Percentiles rank a stretch among this genome's conserved stretches.
phyloP scores from a whole-genome alignment of 2,329 filamentous ascomycete genomes.

The Dactylellina haptotyla region DNA sequence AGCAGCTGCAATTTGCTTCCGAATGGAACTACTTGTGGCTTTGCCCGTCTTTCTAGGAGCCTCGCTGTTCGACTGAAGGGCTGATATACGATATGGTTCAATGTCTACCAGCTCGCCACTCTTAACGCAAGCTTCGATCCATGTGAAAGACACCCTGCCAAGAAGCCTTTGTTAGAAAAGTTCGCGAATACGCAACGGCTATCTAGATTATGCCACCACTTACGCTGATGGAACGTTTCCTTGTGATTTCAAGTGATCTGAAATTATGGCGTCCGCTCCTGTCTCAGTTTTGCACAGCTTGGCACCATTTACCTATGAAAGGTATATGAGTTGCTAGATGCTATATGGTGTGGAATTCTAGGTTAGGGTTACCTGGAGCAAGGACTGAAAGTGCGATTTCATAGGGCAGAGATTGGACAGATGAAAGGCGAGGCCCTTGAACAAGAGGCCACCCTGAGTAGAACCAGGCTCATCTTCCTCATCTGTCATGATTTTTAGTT shows the following conservation, averaged over 20 bases:
- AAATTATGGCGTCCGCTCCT: conserved; percentile 44
- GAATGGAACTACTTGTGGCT: conserved; percentile 11
- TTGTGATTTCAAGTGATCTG: conserved; percentile 67
- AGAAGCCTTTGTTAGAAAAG: no score
- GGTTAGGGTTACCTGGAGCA: conserved; percentile 44
- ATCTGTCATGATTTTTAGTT: conserved; percentile 17
- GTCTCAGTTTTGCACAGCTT: conserved; percentile 36
- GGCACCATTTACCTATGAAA: conserved; percentile 41
- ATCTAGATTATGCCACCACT: conserved; percentile 51
- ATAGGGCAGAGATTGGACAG: conserved; percentile 31
- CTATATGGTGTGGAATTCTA: background rate
- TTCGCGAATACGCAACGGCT: background rate
- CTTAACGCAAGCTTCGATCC: conserved; percentile 68
- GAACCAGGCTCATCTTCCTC: conserved; percentile 4
- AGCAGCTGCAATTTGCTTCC: conserved; percentile 2
- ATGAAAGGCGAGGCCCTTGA: conserved; percentile 25
- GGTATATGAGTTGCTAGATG: background rate
- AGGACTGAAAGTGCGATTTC: conserved; percentile 7
- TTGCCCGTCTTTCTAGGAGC: conserved; percentile 17
- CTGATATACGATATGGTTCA: conserved; percentile 61
- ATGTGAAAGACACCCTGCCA: conserved; percentile 68
- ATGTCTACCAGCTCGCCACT: conserved; percentile 65
- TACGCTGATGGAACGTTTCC: conserved; percentile 66
- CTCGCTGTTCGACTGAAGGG: conserved; percentile 62
- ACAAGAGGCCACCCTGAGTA: conserved; percentile 1